Evolutionary conservation across 2,329 filamentous ascomycete species (phyloP).

Genomic region (Grosmannia serpens): DNA sequence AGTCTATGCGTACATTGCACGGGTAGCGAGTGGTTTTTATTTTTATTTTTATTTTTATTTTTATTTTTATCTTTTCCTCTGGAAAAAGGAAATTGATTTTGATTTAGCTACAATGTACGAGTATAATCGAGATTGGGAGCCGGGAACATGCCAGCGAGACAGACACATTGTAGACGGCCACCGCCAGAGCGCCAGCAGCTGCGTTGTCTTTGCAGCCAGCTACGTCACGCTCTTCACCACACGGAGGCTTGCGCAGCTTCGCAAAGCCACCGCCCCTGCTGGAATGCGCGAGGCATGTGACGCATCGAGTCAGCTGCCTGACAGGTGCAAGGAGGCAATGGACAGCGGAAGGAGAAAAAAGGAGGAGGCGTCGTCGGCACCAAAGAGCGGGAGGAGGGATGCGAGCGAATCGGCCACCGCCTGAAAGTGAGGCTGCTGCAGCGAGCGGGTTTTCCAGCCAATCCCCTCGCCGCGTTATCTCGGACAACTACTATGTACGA

Average conservation of each 20-base stretch:
- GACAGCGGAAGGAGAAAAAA: not conserved
- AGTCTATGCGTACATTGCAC: too few species aligned
- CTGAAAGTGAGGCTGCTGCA: slow-evolving; percentile 6
- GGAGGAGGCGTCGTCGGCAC: not conserved
- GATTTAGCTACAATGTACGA: too few species aligned
- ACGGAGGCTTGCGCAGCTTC: not conserved
- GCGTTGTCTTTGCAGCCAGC: not conserved
- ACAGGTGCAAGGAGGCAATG: not conserved
- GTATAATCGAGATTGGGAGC: too few species aligned
- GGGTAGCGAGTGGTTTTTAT: not conserved
- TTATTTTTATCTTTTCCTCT: too few species aligned
- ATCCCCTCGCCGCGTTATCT: not conserved
- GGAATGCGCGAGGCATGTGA: not conserved
- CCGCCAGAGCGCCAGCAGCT: not conserved
- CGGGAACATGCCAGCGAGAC: too few species aligned
- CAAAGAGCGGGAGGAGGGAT: not conserved
- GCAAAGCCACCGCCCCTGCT: not conserved
- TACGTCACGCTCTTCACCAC: too few species aligned
- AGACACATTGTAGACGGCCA: not conserved
- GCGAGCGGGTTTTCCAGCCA: not conserved
- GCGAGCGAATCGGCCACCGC: not conserved
- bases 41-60: too few species aligned
- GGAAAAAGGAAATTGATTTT: too few species aligned
- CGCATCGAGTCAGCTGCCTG: not conserved
- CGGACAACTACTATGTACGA: too few species aligned